Evolutionary conservation across 768 basidiomycete genomes (phyloP).

Genomic region (Lactifluus rugatus): DNA sequence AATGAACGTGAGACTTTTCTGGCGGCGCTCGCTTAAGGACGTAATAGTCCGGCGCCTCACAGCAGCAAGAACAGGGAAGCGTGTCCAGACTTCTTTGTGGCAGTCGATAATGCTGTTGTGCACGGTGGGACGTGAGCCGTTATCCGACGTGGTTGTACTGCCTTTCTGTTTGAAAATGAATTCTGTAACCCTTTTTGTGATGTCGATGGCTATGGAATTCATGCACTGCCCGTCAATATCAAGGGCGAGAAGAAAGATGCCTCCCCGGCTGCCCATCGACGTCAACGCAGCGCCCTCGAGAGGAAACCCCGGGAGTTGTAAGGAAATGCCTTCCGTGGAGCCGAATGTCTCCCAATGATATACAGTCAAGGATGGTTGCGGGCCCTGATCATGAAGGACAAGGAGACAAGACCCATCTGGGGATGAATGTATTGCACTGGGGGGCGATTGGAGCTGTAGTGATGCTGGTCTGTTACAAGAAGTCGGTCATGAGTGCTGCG

Average conservation of each 20-base stretch:
- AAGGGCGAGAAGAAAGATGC: no score
- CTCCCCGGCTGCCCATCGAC: constrained; percentile 35
- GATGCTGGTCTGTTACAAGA: no score
- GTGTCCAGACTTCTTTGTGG: constrained; percentile 8
- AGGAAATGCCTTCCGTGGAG: constrained; percentile 33
- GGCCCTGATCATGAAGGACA: constrained; percentile 21
- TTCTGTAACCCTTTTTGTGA: no score
- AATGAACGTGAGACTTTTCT: constrained; percentile 35
- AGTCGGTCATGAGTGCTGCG: no score
- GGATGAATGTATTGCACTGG: no score
- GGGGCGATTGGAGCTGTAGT: no score
- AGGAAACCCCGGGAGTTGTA: constrained; percentile 27
- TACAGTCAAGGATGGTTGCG: constrained; percentile 24
- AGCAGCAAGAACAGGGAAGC: constrained; percentile 9
- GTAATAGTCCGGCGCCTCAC: constrained; percentile 12
- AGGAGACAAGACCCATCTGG: no score
- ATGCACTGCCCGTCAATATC: no score
- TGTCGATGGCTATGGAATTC: no score
- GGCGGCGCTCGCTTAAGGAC: constrained; percentile 22
- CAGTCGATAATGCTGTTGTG: constrained; percentile 30
- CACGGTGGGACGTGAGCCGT: constrained; percentile 20
- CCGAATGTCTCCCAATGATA: constrained; percentile 54
- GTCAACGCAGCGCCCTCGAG: constrained; percentile 29
- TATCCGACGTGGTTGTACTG: constrained; percentile 11
- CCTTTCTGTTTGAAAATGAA: constrained; percentile 42